phyloP scores from a whole-genome alignment of 768 basidiomycete genomes.

The Auricularia sp. region DNA sequence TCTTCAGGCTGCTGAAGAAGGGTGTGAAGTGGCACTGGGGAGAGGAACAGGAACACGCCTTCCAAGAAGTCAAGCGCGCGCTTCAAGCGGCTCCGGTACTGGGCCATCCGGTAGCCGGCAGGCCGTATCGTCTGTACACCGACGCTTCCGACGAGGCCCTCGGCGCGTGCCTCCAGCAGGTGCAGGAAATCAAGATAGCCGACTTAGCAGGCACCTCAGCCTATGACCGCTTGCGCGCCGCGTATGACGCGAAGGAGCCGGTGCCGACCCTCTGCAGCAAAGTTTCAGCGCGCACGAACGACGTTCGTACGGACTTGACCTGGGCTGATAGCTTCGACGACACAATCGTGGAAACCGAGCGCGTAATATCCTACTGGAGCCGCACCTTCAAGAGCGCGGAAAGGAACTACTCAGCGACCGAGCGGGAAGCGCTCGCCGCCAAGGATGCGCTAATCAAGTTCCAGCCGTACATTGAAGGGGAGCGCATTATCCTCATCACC shows the following conservation, averaged over 20 bases:
- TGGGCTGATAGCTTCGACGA: slow-evolving; percentile 12
- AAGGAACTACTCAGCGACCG: slow-evolving; percentile 11
- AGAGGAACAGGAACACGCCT: slow-evolving; percentile 17
- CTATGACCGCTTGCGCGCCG: slow-evolving; percentile 10
- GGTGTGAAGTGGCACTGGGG: slow-evolving; percentile 16
- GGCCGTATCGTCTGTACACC: slow-evolving; percentile 21
- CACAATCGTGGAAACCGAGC: slow-evolving; percentile 8
- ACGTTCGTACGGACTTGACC: slow-evolving; percentile 14
- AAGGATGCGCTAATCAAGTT: slow-evolving; percentile 12
- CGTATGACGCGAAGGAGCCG: slow-evolving; percentile 3
- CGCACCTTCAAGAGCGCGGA: slow-evolving; percentile 10
- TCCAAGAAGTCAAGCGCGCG: slow-evolving; percentile 18
- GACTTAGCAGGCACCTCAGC: slow-evolving; percentile 14
- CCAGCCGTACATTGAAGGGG: slow-evolving; percentile 11
- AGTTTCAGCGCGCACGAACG: slow-evolving; percentile 17
- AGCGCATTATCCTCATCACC: slow-evolving; percentile 8
- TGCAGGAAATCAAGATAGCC: slow-evolving; percentile 14
- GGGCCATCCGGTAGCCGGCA: slow-evolving; percentile 21
- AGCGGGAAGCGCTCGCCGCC: slow-evolving; percentile 9
- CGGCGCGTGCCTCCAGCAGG: slow-evolving; percentile 22
- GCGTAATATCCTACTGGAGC: slow-evolving; percentile 11
- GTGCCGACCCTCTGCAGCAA: not conserved
- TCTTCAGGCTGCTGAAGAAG: slow-evolving; percentile 25
- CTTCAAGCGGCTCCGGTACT: slow-evolving; percentile 23
- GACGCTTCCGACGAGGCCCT: slow-evolving; percentile 13